These are phyloP conservation scores for Craterostigma plantagineum DNA, from an alignment of 257 asterid genomes.

Conservation along the genomic window DNA sequence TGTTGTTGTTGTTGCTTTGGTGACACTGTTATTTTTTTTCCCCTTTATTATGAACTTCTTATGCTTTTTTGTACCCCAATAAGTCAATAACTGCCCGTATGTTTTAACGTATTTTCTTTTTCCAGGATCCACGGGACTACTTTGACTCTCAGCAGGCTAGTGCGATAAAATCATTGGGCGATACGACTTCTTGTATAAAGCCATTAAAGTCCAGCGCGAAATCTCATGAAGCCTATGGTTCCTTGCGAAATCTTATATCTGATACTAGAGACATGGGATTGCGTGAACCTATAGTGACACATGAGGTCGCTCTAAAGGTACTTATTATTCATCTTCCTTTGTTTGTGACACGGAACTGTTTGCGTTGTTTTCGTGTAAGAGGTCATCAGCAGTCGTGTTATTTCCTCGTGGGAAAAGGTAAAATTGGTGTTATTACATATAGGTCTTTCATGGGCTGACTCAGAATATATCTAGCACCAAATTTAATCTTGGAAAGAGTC, in stretches of 20 bases:
- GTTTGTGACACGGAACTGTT: too few relatives aligned
- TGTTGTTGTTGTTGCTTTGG: too few relatives aligned
- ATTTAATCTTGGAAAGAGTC: constrained; percentile 67
- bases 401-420: constrained; percentile 7
- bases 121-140: constrained; percentile 95
- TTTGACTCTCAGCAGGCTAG: constrained; percentile 86
- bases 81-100: too few relatives aligned
- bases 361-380: too few relatives aligned
- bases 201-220: constrained; percentile 34
- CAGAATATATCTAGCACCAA: constrained; percentile 79
- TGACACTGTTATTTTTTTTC: too few relatives aligned
- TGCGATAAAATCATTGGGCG: constrained; percentile 64
- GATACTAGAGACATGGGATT: constrained; percentile 45
- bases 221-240: constrained; percentile 46
- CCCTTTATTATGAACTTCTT: too few relatives aligned
- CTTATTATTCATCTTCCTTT: constrained; percentile 4
- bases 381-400: too few relatives aligned
- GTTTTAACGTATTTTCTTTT: constrained; percentile 14
- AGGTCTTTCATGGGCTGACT: constrained; percentile 67
- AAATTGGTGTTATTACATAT: constrained; percentile 8
- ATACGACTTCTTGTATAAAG: constrained; percentile 34
- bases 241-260: constrained; percentile 25
- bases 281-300: constrained; percentile 42
- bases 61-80: background rate
- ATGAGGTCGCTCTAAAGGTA: constrained; percentile 80